Percentiles rank a stretch among this genome's conserved stretches.
These are phyloP conservation scores for Chloris gayana DNA, from an alignment of 176 grass and related monocot species.

Conservation along the genomic window DNA sequence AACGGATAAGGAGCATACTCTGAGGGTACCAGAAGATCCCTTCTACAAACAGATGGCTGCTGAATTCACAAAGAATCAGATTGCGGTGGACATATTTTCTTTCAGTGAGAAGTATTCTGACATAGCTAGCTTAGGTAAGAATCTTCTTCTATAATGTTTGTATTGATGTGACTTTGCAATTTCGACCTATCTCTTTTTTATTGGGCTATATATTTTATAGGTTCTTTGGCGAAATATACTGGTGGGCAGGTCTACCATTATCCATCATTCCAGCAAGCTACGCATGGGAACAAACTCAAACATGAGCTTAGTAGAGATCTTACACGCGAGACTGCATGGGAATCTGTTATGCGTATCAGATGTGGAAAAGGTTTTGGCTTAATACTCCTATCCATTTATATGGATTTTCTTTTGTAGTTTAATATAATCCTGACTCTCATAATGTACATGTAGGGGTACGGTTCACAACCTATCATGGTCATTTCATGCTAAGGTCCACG, in stretches of 20 bases:
- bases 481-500: constrained; percentile 97
- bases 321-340: constrained; percentile 93
- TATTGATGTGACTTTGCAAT: constrained; percentile 10
- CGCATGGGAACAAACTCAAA: constrained; percentile 78
- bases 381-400: constrained; percentile 25
- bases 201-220: constrained; percentile 46
- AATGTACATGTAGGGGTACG: constrained; percentile 63
- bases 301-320: constrained; percentile 87
- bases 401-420: constrained; percentile 18
- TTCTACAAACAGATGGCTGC: constrained; percentile 99
- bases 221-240: constrained; percentile 89
- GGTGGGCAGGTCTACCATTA: constrained; percentile 97
- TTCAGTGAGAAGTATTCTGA: constrained; percentile 91
- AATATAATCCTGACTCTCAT: constrained; percentile 24
- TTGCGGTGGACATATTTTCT: constrained; percentile 86
- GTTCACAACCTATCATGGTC: constrained; percentile 95
- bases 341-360: constrained; percentile 98
- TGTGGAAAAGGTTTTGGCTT: constrained; percentile 83
- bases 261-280: constrained; percentile 69
- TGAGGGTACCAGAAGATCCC: constrained; percentile 87
- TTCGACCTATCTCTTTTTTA: constrained; percentile 19
- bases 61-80: constrained; percentile 94
- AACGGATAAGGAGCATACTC: constrained; percentile 83
- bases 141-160: constrained; percentile 8
- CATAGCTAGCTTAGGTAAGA: constrained; percentile 89